Conservation (phyloP, 257 asterid genomes). For the Plantago ovata region DNA sequence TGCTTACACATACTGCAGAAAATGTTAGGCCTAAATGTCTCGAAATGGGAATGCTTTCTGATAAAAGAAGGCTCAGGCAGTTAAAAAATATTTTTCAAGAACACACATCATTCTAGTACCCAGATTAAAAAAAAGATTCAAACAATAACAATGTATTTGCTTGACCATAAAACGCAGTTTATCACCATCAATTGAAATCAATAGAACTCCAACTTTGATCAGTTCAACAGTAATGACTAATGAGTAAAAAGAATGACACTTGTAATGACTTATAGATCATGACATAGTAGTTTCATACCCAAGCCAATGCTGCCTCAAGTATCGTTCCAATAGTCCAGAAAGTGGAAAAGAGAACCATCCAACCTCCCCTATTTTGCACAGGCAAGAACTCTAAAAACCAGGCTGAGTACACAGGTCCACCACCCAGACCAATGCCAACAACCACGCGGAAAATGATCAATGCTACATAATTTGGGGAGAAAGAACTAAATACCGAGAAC, state of each 20-base stretch:
- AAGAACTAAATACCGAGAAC: constrained; percentile 51
- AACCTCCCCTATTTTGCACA: constrained; percentile 53
- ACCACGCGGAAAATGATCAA: constrained; percentile 51
- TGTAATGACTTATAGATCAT: not conserved
- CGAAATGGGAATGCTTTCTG: no score
- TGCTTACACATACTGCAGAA: not conserved
- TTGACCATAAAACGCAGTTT: no score
- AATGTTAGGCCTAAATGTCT: not conserved
- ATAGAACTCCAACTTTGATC: not conserved
- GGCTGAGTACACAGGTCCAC: constrained; percentile 72
- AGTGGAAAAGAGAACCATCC: constrained; percentile 72
- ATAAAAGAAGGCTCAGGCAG: no score
- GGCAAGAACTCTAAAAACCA: constrained; percentile 93
- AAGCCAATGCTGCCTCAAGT: constrained; percentile 72
- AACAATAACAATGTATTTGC: no score
- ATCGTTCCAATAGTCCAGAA: constrained; percentile 78
- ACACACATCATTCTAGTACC: not conserved
- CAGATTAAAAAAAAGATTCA: no score
- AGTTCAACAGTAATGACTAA: not conserved
- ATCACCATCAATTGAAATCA: not conserved
- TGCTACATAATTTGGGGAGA: constrained; percentile 55
- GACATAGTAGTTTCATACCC: constrained; percentile 38
- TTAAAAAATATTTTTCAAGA: not conserved
- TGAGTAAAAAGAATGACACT: not conserved
- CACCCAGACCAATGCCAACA: constrained; percentile 80